phyloP scores from a whole-genome alignment of 1,284 basidiomycete species.

The Fomes fomentarius region DNA sequence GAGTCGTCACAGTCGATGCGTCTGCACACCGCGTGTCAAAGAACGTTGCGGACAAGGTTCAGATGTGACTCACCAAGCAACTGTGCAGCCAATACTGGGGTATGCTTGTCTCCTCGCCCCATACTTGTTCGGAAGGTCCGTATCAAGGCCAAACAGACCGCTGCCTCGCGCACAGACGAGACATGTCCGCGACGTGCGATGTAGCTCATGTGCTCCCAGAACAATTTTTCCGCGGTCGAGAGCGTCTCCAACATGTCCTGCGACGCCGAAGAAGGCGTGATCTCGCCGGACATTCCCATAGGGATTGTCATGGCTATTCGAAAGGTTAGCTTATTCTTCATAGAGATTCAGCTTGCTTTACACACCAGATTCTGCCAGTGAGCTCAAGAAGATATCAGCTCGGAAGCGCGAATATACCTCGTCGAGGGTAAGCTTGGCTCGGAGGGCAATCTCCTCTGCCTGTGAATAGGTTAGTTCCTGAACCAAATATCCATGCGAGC shows the following conservation, averaged over 20 bases:
- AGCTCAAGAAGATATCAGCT: conserved; percentile 85
- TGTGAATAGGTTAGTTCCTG: conserved; percentile 34
- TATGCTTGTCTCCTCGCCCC: conserved; percentile 55
- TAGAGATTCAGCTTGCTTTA: conserved; percentile 1
- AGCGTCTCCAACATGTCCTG: conserved; percentile 68
- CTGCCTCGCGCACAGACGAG: conserved; percentile 72
- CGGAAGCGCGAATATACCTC: conserved; percentile 78
- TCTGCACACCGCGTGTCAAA: conserved; percentile 45
- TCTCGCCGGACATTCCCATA: conserved; percentile 69
- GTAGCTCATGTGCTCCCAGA: conserved; percentile 67
- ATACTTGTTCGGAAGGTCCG: conserved; percentile 80
- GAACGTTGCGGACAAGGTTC: background rate
- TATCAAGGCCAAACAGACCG: conserved; percentile 71
- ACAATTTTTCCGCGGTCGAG: conserved; percentile 68
- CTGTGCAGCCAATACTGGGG: conserved; percentile 58
- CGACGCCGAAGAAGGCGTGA: conserved; percentile 45
- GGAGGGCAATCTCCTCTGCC: conserved; percentile 74
- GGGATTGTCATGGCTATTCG: conserved; percentile 79
- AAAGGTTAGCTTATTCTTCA: background rate
- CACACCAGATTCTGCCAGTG: conserved; percentile 84
- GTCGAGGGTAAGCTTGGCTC: conserved; percentile 76
- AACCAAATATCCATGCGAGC: too few species aligned
- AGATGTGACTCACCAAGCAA: conserved; percentile 61
- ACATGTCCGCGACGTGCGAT: conserved; percentile 65
- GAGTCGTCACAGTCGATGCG: conserved; percentile 71